Evolutionary conservation across 768 basidiomycete species (phyloP).

Genomic region (Trametopsis cervina): DNA sequence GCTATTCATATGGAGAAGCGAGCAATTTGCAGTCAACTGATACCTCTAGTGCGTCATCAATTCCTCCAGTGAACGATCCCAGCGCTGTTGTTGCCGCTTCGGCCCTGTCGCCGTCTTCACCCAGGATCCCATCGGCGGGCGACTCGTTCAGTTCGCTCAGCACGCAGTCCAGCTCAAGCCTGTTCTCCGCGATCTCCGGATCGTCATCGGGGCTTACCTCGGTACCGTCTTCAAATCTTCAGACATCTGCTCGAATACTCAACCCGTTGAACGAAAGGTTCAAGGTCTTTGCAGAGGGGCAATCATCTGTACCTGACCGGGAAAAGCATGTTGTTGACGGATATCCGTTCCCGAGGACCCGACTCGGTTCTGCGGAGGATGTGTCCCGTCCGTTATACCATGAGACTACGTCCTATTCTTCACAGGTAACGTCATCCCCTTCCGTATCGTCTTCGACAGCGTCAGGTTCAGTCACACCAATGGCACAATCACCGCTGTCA

Average conservation of each 20-base stretch:
- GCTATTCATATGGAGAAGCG: not conserved
- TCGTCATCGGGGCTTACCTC: constrained; percentile 3
- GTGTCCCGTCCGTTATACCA: too few relatives aligned
- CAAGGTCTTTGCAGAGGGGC: not conserved
- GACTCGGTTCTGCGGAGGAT: not conserved
- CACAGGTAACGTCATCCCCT: not conserved
- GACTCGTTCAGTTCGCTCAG: too few relatives aligned
- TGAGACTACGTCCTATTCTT: not conserved
- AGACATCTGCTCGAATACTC: not conserved
- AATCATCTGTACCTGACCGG: not conserved
- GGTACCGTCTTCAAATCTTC: not conserved
- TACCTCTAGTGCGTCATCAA: not conserved
- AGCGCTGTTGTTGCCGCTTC: too few relatives aligned
- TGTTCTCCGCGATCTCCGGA: not conserved
- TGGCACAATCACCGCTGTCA: not conserved
- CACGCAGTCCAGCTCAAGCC: constrained; percentile 1
- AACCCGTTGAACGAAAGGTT: not conserved
- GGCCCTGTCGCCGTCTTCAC: too few relatives aligned
- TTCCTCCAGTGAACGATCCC: not conserved
- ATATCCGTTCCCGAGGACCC: constrained; percentile 20
- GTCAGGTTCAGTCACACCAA: constrained; percentile 1
- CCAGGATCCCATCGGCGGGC: too few relatives aligned
- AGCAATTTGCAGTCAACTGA: not conserved
- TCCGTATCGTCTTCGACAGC: not conserved
- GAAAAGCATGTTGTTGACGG: constrained; percentile 6